Evolutionary conservation across 129 eudicot genomes (phyloP), one percentile per base, ranked within the genome.

Genomic region (Kitagawia praeruptora): DNA sequence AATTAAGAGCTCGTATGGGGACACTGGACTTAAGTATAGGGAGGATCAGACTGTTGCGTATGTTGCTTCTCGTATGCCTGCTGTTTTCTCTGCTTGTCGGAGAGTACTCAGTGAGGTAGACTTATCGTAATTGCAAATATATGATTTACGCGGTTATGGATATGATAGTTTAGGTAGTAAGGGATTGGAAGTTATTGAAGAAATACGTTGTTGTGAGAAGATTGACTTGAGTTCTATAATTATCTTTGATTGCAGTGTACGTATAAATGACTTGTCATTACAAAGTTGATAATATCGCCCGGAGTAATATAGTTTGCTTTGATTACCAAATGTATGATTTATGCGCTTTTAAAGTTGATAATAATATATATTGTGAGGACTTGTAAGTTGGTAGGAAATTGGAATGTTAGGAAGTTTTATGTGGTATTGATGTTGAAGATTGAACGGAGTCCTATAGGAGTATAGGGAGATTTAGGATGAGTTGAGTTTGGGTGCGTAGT

Each of bases 11-110:
- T 70, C 78, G 5, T 92, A 92, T 70, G 98, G 98, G 9, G 98
- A 92, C 46, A 83, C 84, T 66, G 98, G 99, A 15, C 85, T 96
- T 41, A 90, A 84, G 75, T 92, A 90, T 84, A 83, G 87, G 38
- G 97, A 96, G 46, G 98, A 90, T 45, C 89, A 96, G 75, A 84
- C 95, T 4, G 84, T 86, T 44, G 99, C 99, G 44, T 92, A 96
- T 83, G 95, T 96, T 54, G 98, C 99, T 76, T 85, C 98, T 56
- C 89, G 99, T 27, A 92, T 92, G 99, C 99, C 99, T 42, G 97
- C 99, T 2, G 98, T 96, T 51, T 92, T 86, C 77, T 85, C 93
- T 53, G 99, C 98, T 64, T 90, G 95, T 84, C 88, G 80, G 81
- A 84, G 99, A 75, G 87, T 92, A 56, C 97, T 96, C 25, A 82